Evolutionary conservation across 1,284 basidiomycete species (phyloP), one percentile per base, ranked within the genome.

Genomic region (Xanthoconium separans): DNA sequence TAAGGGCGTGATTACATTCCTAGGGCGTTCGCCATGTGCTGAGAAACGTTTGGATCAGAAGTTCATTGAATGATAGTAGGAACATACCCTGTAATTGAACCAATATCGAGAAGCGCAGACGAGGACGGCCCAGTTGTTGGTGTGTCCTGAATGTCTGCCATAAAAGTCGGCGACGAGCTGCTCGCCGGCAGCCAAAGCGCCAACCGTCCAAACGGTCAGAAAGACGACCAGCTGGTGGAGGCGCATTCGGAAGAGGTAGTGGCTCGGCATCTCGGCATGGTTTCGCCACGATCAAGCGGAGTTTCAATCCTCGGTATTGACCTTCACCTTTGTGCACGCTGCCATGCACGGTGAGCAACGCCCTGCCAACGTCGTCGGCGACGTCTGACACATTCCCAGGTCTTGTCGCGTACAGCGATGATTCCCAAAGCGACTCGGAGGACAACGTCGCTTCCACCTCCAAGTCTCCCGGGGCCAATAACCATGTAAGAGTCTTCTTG

Each of bases 91-190:
- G 67, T 99, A 99, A 70, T 99, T 99, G 80, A 99, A 98, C 95
- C 95, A 98, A 69, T 95, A 98, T 56, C 95, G 75, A 7, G 93
- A 96, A 1, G 97, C 82, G 65, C 92, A 95, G 2, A 98, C 95
- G 24, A 99, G 78, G 2, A 99, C 95, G 0, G 96, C 96, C 96
- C 96, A 99, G 70, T 99, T 99, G 69, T 98, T 99, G 3, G 96
- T 95, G 65, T 96, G 93, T 6, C 75, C 75, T 0, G 82, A 84
- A 58, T 69, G 65, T 51, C 58, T 49, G 33, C 54, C 59, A 53
- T 72, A 71, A 60, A 71, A 72, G 33, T 69, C 59, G 34, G 63
- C 47, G 43, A 62, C 61, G 40, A 58, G 57, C 41, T 60, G 60
- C 42, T 62, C 62, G 8, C 58, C 54, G 16, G 59, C 59, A 10